A percentile compares a stretch with the other conserved stretches of the same genome.
phyloP scores from a whole-genome alignment of 2,329 filamentous ascomycete genomes.

The Aureobasidium uvarum region DNA sequence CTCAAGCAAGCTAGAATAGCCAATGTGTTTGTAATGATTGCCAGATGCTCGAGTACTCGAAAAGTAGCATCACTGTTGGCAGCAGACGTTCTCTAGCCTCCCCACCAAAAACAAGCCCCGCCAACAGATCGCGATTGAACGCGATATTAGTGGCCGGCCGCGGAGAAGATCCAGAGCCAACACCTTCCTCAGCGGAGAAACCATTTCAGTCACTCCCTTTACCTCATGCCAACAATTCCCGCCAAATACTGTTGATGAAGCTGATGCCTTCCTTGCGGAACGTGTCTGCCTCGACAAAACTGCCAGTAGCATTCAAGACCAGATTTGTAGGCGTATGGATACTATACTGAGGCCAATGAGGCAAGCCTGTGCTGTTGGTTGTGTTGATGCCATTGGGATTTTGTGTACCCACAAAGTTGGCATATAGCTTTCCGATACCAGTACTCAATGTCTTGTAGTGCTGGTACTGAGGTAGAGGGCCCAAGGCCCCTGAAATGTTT shows the following conservation, averaged over 20 bases:
- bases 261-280: constrained; percentile 51
- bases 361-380: constrained; percentile 34
- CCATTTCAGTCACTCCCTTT: neutral
- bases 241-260: constrained; percentile 44
- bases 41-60: too few relatives aligned
- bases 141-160: constrained; percentile 13
- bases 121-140: neutral
- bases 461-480: constrained; percentile 43
- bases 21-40: neutral
- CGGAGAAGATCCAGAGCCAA: constrained; percentile 9
- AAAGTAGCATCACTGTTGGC: neutral
- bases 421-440: constrained; percentile 45
- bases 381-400: constrained; percentile 44
- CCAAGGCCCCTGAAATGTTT: constrained; percentile 51
- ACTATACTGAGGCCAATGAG: constrained; percentile 47
- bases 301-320: constrained; percentile 47
- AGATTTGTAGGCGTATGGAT: constrained; percentile 45
- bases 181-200: constrained; percentile 8
- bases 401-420: constrained; percentile 46
- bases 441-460: constrained; percentile 43
- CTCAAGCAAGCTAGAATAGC: neutral
- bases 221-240: constrained; percentile 27
- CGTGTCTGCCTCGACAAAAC: constrained; percentile 49
- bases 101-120: neutral
- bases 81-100: constrained; percentile 10